phyloP scores from a whole-genome alignment of 148 eudicot genomes.

The Rhododendron williamsianum region DNA sequence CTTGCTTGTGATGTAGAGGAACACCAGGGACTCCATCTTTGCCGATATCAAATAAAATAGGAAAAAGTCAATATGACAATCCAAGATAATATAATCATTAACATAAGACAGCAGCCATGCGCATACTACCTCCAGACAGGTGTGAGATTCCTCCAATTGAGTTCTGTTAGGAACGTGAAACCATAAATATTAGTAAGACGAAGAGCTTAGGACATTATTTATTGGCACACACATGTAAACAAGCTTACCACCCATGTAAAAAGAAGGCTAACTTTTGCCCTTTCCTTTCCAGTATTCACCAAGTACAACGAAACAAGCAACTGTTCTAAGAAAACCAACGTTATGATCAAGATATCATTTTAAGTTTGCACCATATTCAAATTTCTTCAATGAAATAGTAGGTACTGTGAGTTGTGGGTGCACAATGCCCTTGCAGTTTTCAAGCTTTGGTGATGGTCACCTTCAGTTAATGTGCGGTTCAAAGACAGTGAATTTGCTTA shows the following conservation, averaged over 20 bases:
- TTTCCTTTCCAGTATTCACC: slow-evolving; percentile 91
- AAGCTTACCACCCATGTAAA: slow-evolving; percentile 95
- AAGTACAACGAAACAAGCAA: slow-evolving; percentile 44
- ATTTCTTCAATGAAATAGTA: not conserved
- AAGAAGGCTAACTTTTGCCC: slow-evolving; percentile 94
- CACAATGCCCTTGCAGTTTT: not conserved
- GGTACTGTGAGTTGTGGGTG: not conserved
- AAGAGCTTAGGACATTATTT: not conserved
- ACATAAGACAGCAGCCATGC: not conserved
- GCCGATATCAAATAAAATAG: slow-evolving; percentile 39
- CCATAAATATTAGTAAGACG: not conserved
- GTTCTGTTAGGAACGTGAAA: slow-evolving; percentile 8
- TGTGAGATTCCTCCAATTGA: slow-evolving; percentile 82
- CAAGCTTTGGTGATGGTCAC: no score
- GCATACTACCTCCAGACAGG: slow-evolving; percentile 65
- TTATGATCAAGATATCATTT: not conserved
- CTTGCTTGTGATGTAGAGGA: slow-evolving; percentile 98
- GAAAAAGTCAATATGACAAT: slow-evolving; percentile 10
- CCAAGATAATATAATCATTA: not conserved
- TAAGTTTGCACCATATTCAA: not conserved
- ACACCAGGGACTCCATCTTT: slow-evolving; percentile 95
- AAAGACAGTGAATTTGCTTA: not conserved
- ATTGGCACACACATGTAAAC: slow-evolving; percentile 1
- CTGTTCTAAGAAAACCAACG: not conserved
- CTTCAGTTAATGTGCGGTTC: not conserved